Conservation (phyloP, 2,329 filamentous ascomycete genomes). For the Chalaropsis ovoidea region DNA sequence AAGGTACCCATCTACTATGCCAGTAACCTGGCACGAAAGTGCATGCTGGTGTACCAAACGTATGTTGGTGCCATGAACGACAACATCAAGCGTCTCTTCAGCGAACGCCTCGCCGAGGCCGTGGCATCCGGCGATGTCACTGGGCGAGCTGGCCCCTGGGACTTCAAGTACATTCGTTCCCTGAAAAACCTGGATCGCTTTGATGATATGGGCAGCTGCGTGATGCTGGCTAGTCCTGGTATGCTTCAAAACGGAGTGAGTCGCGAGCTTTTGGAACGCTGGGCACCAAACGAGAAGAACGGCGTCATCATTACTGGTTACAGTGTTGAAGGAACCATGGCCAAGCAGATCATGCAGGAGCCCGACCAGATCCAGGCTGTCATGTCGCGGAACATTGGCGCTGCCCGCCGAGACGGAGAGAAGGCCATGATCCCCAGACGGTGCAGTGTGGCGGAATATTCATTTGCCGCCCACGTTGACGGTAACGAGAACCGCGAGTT, state of each 20-base stretch:
- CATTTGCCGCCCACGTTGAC: slow-evolving; percentile 93
- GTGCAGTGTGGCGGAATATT: slow-evolving; percentile 88
- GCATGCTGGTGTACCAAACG: slow-evolving; percentile 98
- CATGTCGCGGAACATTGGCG: slow-evolving; percentile 64
- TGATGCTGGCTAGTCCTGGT: slow-evolving; percentile 95
- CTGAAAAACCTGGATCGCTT: slow-evolving; percentile 90
- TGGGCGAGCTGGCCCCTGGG: slow-evolving; percentile 81
- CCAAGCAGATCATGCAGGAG: slow-evolving; percentile 87
- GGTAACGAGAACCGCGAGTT: slow-evolving; percentile 93
- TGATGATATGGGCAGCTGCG: slow-evolving; percentile 87
- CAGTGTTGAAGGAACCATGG: slow-evolving; percentile 97
- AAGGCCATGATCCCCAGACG: slow-evolving; percentile 84
- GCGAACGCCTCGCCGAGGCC: slow-evolving; percentile 82
- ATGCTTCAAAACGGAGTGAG: slow-evolving; percentile 97
- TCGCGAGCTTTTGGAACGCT: slow-evolving; percentile 81
- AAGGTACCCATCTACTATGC: slow-evolving; percentile 96
- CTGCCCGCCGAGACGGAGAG: slow-evolving; percentile 61
- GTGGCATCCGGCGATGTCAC: slow-evolving; percentile 66
- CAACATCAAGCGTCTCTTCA: slow-evolving; percentile 93
- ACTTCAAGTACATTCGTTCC: slow-evolving; percentile 88
- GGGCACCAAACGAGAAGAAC: slow-evolving; percentile 93
- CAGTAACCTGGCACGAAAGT: slow-evolving; percentile 85
- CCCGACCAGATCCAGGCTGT: slow-evolving; percentile 91
- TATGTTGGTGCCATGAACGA: slow-evolving; percentile 99
- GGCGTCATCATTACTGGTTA: slow-evolving; percentile 98